Evolutionary conservation across 371 early-diverging fungal species (phyloP), one percentile per base, ranked within the genome.

Genomic region (Mucor plumbeus): DNA sequence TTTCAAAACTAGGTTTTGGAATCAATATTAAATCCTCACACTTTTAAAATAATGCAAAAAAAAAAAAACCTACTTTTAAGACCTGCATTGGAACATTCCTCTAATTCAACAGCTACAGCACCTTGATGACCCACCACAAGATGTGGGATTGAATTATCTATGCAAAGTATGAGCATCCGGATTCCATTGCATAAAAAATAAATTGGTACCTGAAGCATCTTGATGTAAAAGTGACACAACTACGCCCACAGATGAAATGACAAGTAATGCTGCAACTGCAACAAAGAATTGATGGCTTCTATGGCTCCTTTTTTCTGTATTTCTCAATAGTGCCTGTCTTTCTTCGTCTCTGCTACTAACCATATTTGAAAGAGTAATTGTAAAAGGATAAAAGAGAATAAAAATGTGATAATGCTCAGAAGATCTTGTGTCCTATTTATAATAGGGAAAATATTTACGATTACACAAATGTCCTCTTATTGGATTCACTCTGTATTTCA

Each of bases 81-180:
- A 36, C 97, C 97, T 59, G 91, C 87, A 39, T 88, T 76, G 19
- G 94, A 92, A 75, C 97, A 97, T 61, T 87, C 79, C 26, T 84
- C 81, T 60, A 91, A 86, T 64, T 97, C 97, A 8, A 94, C 86
- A 13, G 96, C 91, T 14, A 96, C 96, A 5, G 91, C 95, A 7
- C 92, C 97, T 43, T 84, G 65, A n/a, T 69, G 63, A 15, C 84
- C 77, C 62, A 69, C 73, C 14, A 68, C 74, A 13, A 75, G 40
- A 61, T 63, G 75, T 15, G 69, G 69, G 5, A 19, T 54, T 38
- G 39, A 33, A 33, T 61, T 31, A 9, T 13, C 61, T 38, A 9
- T 38, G 7, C 5, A 38, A 38, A 38, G 4, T 11, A 38, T 38
- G 7, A 38, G 38, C 38, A 38, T 38, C 11, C 38, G 1, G 7